phyloP scores from a whole-genome alignment of 805 yeast genomes.

The Sugiyamaella marilandica region DNA sequence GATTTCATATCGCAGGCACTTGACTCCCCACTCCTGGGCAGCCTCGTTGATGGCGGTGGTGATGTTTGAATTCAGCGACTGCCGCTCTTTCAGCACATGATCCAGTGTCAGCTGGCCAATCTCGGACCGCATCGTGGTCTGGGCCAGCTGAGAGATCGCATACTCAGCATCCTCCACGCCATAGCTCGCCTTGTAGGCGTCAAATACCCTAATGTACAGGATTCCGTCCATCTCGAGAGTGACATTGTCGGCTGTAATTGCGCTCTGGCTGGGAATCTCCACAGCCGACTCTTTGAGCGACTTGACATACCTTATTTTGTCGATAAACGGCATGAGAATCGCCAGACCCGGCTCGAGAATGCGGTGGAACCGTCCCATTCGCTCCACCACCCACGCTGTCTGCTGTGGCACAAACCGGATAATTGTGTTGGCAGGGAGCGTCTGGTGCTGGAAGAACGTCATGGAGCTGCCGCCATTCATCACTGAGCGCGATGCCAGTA shows the following conservation, averaged over 20 bases:
- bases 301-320: constrained; percentile 75
- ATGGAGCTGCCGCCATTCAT: constrained; percentile 23
- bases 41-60: constrained; percentile 80
- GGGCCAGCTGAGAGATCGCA: constrained; percentile 81
- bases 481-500: background rate
- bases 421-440: constrained; percentile 70
- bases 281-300: constrained; percentile 79
- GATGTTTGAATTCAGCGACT: constrained; percentile 63
- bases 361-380: constrained; percentile 78
- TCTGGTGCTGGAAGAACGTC: constrained; percentile 56
- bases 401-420: constrained; percentile 83
- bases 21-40: constrained; percentile 79
- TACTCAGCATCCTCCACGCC: constrained; percentile 87
- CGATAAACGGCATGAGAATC: constrained; percentile 64
- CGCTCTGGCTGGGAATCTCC: constrained; percentile 78
- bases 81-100: constrained; percentile 73
- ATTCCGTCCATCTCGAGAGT: constrained; percentile 83
- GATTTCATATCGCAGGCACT: constrained; percentile 78
- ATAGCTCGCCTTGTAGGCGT: constrained; percentile 80
- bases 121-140: constrained; percentile 86
- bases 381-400: constrained; percentile 84
- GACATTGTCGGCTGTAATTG: constrained; percentile 82
- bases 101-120: constrained; percentile 80
- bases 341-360: constrained; percentile 75
- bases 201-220: constrained; percentile 68